A percentile compares a stretch with the other conserved stretches of the same genome.
Evolutionary conservation across 768 basidiomycete genomes (phyloP).

Genomic region (Plicaturopsis crispa): DNA sequence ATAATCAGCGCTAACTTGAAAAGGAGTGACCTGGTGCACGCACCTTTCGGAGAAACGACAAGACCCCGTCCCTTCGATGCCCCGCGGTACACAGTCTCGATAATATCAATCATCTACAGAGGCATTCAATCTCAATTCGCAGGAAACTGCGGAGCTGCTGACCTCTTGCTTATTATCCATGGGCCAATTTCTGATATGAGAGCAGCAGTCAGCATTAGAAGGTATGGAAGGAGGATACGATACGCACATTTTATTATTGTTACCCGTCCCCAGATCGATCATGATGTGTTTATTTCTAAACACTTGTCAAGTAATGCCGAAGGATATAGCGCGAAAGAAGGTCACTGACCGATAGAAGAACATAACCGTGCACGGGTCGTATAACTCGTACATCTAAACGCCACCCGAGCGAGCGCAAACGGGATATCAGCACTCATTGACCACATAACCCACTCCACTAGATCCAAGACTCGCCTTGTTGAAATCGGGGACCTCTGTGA

Average conservation of each 20-base stretch:
- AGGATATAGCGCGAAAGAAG: background rate
- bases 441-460: background rate
- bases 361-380: constrained; percentile 96
- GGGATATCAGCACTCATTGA: constrained; percentile 1
- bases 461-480: constrained; percentile 67
- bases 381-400: constrained; percentile 97
- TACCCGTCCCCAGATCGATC: constrained; percentile 99
- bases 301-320: constrained; percentile 1
- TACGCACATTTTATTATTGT: constrained; percentile 97
- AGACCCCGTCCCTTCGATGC: constrained; percentile 97
- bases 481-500: constrained; percentile 96
- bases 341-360: constrained; percentile 87
- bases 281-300: constrained; percentile 96
- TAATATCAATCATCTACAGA: constrained; percentile 85
- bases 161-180: constrained; percentile 99
- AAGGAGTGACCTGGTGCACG: constrained; percentile 9
- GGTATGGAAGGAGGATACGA: too few species aligned
- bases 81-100: constrained; percentile 97
- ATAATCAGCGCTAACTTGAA: constrained; percentile 2
- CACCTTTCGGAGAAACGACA: constrained; percentile 94
- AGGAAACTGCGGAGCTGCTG: constrained; percentile 12
- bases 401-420: too few species aligned
- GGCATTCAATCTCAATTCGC: background rate
- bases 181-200: constrained; percentile 79
- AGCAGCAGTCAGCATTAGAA: constrained; percentile 6